These are phyloP conservation scores for Clarireedia paspali DNA, from an alignment of 2,329 filamentous ascomycete species.

Conservation along the genomic window DNA sequence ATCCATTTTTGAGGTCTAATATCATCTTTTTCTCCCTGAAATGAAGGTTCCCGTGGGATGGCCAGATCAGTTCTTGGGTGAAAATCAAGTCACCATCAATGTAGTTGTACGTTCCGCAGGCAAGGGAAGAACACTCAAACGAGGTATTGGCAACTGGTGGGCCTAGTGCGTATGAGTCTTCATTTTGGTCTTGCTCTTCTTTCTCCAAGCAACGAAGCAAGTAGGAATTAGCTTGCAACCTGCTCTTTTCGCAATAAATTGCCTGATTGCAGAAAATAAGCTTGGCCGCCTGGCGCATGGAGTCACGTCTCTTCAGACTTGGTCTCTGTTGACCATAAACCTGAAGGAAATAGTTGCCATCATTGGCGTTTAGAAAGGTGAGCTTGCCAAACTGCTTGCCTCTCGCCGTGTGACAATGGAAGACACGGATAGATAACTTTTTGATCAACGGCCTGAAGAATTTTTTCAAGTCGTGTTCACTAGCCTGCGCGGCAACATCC, in stretches of 20 bases:
- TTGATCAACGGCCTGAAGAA: conserved; percentile 34
- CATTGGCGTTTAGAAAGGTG: conserved; percentile 35
- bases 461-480: conserved; percentile 33
- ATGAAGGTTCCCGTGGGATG: conserved; percentile 31
- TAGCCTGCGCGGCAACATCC: conserved; percentile 35
- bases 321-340: conserved; percentile 21
- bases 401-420: conserved; percentile 36
- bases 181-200: conserved; percentile 15
- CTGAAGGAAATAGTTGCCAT: conserved; percentile 37
- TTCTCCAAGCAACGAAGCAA: conserved; percentile 16
- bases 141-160: conserved; percentile 17
- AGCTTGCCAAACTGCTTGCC: conserved; percentile 36
- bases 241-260: conserved; percentile 22
- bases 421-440: conserved; percentile 34
- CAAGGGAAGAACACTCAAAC: conserved; percentile 30
- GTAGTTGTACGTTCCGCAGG: conserved; percentile 39
- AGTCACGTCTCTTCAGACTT: not conserved
- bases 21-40: conserved; percentile 35
- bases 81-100: conserved; percentile 32
- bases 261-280: conserved; percentile 14
- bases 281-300: not conserved
- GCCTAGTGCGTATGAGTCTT: not conserved
- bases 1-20: conserved; percentile 33
- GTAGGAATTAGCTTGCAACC: conserved; percentile 17
- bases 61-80: conserved; percentile 34